phyloP scores from a whole-genome alignment of 148 eudicot species.

The Rhododendron vialii region DNA sequence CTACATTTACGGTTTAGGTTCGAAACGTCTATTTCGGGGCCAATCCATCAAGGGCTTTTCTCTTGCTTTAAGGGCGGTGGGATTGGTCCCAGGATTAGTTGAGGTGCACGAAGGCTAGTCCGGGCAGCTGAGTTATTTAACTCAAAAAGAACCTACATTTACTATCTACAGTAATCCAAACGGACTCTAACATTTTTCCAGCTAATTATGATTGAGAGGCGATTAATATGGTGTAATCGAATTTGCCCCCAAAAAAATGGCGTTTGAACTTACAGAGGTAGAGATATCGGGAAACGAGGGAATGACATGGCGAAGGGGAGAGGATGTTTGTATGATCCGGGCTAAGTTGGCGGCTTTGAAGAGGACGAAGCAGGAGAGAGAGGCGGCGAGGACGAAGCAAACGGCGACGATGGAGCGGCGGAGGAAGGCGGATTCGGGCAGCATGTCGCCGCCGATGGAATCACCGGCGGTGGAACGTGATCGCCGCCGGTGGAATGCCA shows the following conservation, averaged over 20 bases:
- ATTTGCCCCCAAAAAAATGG: too few species aligned
- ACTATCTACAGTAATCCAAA: background rate
- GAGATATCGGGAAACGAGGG: slow-evolving; percentile 12
- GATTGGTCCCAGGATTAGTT: too few species aligned
- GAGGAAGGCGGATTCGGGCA: slow-evolving; percentile 9
- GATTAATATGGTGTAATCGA: background rate
- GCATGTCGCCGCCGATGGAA: background rate
- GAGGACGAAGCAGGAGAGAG: slow-evolving; percentile 25
- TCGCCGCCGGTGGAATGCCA: background rate
- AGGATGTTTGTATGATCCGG: slow-evolving; percentile 6
- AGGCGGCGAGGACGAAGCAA: slow-evolving; percentile 19
- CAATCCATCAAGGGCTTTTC: too few species aligned
- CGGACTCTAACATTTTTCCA: background rate
- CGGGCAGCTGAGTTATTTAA: too few species aligned
- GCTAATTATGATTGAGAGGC: background rate
- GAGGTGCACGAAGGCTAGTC: too few species aligned
- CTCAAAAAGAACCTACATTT: background rate
- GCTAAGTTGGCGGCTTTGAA: slow-evolving; percentile 18
- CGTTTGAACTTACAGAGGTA: slow-evolving; percentile 15
- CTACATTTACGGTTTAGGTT: too few species aligned
- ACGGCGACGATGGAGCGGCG: slow-evolving; percentile 23
- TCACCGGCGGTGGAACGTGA: background rate
- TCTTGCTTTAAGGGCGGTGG: too few species aligned
- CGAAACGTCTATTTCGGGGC: too few species aligned
- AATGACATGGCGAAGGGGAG: slow-evolving; percentile 13